Base-by-base conservation (phyloP, 495 filamentous ascomycete species). In the Astrothelium macrocarpum region DNA sequence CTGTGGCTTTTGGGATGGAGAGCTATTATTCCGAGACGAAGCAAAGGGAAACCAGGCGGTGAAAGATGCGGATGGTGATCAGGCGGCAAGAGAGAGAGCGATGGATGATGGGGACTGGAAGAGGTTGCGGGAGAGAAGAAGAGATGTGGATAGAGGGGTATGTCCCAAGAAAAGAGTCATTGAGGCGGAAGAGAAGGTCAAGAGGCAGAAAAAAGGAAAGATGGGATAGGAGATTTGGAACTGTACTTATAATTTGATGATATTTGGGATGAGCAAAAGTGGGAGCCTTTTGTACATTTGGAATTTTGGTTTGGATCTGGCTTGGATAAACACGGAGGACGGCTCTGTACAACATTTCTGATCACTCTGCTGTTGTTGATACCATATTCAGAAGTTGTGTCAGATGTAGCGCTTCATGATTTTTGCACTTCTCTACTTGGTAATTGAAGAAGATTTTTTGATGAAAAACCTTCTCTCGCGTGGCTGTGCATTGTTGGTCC, bases 1-100 rank as follows among this genome's bases (percentile, higher is more conserved):
- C 14, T 67, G 66, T 62, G 66, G 66, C 18, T 67, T 67, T 29
- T 67, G 65, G 56, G 25, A 25, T 32, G 66, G 66, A 11, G 45
- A 61, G 14, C 61, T 67, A n/a, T 65, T 49, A 11, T 67, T 36
- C 26, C 45, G 64, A 10, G 62, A 59, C 26, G 59, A 67, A 11
- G 7, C 11, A 59, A 39, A 43, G 42, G 58, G 43, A 32, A 36
- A 61, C 0, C 25, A 60, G 53, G 34, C 2, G 18, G 32, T 63
- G 42, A 49, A 56, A 31, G 59, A 65, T 23, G 46, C 49, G 64
- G 42, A 62, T 59, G 45, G 65, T 46, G 2, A 36, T 59, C 46
- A 65, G 62, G 58, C 61, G 62, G 25, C 34, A 39, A 39, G 32
- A 39, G 45, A 56, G 25, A 26, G 9, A 20, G 49, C 49, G 25